Evolutionary conservation across 305 asterid genomes (phyloP).

Genomic region (Fraxinus xanthoxyloides): DNA sequence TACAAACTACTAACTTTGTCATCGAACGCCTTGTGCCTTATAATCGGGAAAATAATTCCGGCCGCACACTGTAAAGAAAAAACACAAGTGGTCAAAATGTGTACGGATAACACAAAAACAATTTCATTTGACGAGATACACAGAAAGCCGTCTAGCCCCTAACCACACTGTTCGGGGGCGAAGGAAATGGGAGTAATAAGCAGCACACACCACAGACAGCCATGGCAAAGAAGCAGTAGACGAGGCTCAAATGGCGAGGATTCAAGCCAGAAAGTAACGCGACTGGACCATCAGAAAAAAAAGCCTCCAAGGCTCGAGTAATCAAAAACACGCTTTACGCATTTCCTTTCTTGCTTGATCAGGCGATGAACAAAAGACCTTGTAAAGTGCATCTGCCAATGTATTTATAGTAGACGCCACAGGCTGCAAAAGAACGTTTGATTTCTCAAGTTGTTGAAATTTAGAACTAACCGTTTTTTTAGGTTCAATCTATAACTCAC

Average conservation of each 20-base stretch:
- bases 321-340: conserved; percentile 66
- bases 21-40: conserved; percentile 11
- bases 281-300: conserved; percentile 55
- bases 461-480: too few species aligned
- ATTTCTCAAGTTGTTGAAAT: background rate
- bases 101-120: background rate
- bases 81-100: background rate
- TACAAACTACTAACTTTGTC: too few species aligned
- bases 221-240: conserved; percentile 65
- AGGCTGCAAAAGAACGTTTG: conserved; percentile 46
- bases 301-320: conserved; percentile 62
- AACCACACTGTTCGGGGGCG: conserved; percentile 48
- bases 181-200: conserved; percentile 36
- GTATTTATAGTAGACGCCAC: conserved; percentile 76
- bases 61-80: conserved; percentile 26
- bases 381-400: conserved; percentile 36
- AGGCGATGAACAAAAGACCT: conserved; percentile 57
- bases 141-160: conserved; percentile 57
- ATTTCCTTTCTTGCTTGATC: conserved; percentile 74
- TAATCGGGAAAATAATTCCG: conserved; percentile 33
- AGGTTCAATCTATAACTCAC: conserved; percentile 20
- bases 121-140: conserved; percentile 1
- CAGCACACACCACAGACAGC: too few species aligned
- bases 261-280: conserved; percentile 52
- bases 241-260: conserved; percentile 58